These are phyloP conservation scores for Corynascus novoguineensis DNA, from an alignment of 495 filamentous ascomycete genomes.

Conservation along the genomic window DNA sequence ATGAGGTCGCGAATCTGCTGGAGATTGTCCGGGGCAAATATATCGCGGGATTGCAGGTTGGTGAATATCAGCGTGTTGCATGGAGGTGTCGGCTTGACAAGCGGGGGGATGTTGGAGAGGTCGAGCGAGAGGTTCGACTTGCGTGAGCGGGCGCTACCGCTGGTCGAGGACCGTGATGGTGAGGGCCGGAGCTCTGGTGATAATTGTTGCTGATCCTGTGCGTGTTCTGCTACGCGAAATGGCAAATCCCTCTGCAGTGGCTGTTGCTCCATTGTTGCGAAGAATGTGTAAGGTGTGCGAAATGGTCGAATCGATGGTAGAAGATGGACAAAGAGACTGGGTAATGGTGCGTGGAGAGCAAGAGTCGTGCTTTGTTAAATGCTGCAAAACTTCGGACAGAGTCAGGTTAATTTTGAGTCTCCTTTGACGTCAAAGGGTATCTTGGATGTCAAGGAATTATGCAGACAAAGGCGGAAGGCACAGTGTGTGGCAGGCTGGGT, in stretches of 20 bases:
- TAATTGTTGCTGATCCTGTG: constrained; percentile 12
- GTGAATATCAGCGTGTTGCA: constrained; percentile 94
- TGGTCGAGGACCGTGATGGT: constrained; percentile 31
- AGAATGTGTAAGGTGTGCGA: not conserved
- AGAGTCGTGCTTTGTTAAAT: not conserved
- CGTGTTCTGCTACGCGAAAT: not conserved
- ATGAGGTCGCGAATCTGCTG: constrained; percentile 70
- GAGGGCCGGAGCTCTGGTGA: constrained; percentile 26
- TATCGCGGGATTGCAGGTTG: constrained; percentile 68
- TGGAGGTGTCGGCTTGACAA: constrained; percentile 72
- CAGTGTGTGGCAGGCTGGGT: constrained; percentile 16
- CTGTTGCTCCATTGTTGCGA: constrained; percentile 11
- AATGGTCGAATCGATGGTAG: not conserved
- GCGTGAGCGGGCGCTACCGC: constrained; percentile 16
- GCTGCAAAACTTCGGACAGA: too few species aligned
- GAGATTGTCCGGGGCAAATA: constrained; percentile 76
- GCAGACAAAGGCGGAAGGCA: constrained; percentile 14
- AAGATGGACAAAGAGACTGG: too few species aligned
- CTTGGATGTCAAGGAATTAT: not conserved
- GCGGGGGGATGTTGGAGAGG: constrained; percentile 69
- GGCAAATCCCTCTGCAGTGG: constrained; percentile 2
- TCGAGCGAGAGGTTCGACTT: constrained; percentile 68
- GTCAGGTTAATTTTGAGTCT: too few species aligned
- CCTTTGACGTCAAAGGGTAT: not conserved
- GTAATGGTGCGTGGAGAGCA: not conserved